These are phyloP conservation scores for Aethionema arabicum DNA, from an alignment of 345 rosid species.

Conservation along the genomic window DNA sequence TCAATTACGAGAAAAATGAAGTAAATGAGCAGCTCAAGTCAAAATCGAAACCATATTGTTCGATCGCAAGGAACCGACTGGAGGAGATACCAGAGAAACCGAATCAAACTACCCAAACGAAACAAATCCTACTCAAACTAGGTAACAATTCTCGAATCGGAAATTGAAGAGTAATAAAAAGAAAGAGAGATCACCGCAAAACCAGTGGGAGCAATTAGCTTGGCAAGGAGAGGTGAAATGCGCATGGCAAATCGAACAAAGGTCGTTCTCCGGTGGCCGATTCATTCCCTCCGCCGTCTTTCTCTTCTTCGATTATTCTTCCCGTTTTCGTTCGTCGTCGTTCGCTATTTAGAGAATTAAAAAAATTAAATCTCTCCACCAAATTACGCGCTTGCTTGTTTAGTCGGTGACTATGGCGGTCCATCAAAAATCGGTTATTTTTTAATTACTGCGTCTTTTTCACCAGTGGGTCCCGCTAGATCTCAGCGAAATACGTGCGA, in stretches of 20 bases:
- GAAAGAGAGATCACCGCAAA: conserved; percentile 55
- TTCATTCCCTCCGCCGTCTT: conserved; percentile 45
- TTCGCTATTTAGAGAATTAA: conserved; percentile 11
- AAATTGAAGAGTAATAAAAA: not conserved
- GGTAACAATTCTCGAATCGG: not conserved
- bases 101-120: not conserved
- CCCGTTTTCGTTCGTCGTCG: not conserved
- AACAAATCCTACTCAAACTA: not conserved
- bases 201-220: conserved; percentile 98
- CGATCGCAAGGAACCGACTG: not conserved
- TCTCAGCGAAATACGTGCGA: not conserved
- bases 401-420: conserved; percentile 33
- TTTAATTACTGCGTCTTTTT: not conserved
- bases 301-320: not conserved
- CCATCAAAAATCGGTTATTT: conserved; percentile 9
- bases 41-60: not conserved
- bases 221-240: conserved; percentile 72
- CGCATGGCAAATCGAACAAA: conserved; percentile 79
- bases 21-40: not conserved
- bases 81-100: not conserved
- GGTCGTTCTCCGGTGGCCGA: conserved; percentile 64
- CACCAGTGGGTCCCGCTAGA: not conserved
- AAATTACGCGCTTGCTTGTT: conserved; percentile 3
- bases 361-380: not conserved
- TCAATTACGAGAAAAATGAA: not conserved